Conservation (phyloP, 2,329 filamentous ascomycete species). For the Arthrinium puccinioides region DNA sequence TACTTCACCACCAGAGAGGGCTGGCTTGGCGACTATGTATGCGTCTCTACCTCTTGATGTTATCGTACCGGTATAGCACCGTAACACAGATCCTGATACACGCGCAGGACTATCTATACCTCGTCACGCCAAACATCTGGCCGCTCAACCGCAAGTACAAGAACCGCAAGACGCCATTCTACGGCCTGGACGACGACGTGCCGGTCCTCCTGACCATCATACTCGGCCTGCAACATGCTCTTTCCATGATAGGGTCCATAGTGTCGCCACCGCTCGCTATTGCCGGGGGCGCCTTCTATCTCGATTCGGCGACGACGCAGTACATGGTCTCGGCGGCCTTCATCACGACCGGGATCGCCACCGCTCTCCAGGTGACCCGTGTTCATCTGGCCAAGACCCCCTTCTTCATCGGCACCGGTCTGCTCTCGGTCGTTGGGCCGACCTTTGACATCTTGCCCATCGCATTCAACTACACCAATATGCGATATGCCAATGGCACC, state of each 20-base stretch:
- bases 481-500: slow-evolving; percentile 59
- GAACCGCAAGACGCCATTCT: slow-evolving; percentile 53
- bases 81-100: not conserved
- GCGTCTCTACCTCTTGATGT: too few species aligned
- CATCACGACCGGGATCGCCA: slow-evolving; percentile 60
- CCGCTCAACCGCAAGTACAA: slow-evolving; percentile 52
- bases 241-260: slow-evolving; percentile 57
- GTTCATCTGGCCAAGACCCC: slow-evolving; percentile 56
- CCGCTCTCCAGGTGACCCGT: slow-evolving; percentile 58
- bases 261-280: slow-evolving; percentile 57
- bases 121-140: slow-evolving; percentile 39
- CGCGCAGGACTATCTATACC: slow-evolving; percentile 27
- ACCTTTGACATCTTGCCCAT: slow-evolving; percentile 62
- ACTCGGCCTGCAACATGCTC: slow-evolving; percentile 62
- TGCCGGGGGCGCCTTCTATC: slow-evolving; percentile 48
- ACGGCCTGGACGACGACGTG: slow-evolving; percentile 62
- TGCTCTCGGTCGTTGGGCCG: slow-evolving; percentile 62
- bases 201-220: slow-evolving; percentile 59
- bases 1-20: slow-evolving; percentile 27
- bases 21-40: slow-evolving; percentile 30
- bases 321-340: slow-evolving; percentile 64
- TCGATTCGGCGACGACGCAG: slow-evolving; percentile 44
- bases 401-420: slow-evolving; percentile 57
- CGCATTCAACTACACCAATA: slow-evolving; percentile 50
- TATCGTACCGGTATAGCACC: too few species aligned